Evolutionary conservation across 345 rosid genomes (phyloP), one percentile per base, ranked within the genome.

Genomic region (Syzygium jambos): DNA sequence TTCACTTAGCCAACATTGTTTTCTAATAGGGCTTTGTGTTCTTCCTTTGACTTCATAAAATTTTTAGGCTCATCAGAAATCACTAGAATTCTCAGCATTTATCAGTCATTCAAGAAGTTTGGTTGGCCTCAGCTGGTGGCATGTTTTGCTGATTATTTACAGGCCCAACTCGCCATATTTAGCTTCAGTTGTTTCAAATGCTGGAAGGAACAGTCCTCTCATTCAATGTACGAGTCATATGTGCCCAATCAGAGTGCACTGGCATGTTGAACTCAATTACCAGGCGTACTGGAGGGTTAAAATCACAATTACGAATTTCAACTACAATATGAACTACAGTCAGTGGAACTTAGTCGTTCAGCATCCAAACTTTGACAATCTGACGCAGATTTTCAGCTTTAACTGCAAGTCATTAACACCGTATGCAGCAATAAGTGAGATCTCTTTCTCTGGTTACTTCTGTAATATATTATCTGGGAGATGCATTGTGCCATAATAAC

Each of bases 161-260:
- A 95, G 97, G 85, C 91, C 95, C 57, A 77, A 92, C 65, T 78
- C 92, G 6, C 93, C 95, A 4, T 92, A 96, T 88, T 84, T 95
- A 88, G 95, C 97, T 89, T 92, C 96, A 5, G 94, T 93, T 77
- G 94, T 95, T 87, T 89, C 95, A 10, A 84, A 89, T 85, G 29
- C 85, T 3, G 93, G 91, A 90, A 93, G 80, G 82, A 93, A 89
- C 90, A 90, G 78, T 17, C 98, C 98, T 52, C 90, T 95, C 9
- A 87, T 95, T 84, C 96, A 90, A 90, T 97, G 99, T 88, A 95
- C 98, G 10, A 85, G 78, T n/a, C 99, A 97, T 90, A 95, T 97
- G 99, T 97, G 99, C 89, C 99, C 99, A 9, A 86, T 95, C 87
- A 88, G 98, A 95, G 89, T 97, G 89, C 98, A 97, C 86, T 97